A percentile compares a stretch with the other conserved stretches of the same genome.
These are phyloP conservation scores for Aaosphaeria arxii DNA, from an alignment of 2,329 filamentous ascomycete genomes.

Conservation along the genomic window DNA sequence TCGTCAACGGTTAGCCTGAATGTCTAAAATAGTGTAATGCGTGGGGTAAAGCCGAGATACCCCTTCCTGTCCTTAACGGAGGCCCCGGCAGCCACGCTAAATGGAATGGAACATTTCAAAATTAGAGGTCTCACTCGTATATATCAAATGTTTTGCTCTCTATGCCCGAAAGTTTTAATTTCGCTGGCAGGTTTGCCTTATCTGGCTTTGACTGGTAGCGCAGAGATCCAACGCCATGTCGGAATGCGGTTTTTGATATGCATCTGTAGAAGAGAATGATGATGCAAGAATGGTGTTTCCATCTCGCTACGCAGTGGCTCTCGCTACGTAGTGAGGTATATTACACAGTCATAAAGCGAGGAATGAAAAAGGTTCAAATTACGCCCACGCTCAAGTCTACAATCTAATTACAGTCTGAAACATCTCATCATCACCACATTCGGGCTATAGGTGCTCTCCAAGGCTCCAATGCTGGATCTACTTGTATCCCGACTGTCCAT, in stretches of 20 bases:
- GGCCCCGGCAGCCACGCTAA: background rate
- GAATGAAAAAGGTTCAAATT: too few species aligned
- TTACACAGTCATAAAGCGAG: too few species aligned
- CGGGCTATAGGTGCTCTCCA: too few species aligned
- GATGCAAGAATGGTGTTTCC: background rate
- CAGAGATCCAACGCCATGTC: background rate
- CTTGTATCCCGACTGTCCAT: too few species aligned
- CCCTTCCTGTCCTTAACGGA: background rate
- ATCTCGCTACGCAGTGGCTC: background rate
- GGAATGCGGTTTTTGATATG: background rate
- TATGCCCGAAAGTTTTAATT: too few species aligned
- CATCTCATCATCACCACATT: too few species aligned
- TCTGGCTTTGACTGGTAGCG: background rate
- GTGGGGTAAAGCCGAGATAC: background rate
- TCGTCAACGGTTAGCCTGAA: background rate
- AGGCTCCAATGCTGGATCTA: too few species aligned
- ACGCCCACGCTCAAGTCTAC: too few species aligned
- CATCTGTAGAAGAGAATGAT: background rate
- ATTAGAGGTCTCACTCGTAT: background rate
- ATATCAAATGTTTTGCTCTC: background rate
- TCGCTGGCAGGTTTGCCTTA: too few species aligned
- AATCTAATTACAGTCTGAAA: too few species aligned
- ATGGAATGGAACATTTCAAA: background rate
- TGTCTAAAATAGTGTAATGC: background rate
- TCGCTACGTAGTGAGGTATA: constrained; percentile 1